Base-by-base conservation (phyloP, 192 early-diverging fungal species). In the Coemansia sp. region DNA sequence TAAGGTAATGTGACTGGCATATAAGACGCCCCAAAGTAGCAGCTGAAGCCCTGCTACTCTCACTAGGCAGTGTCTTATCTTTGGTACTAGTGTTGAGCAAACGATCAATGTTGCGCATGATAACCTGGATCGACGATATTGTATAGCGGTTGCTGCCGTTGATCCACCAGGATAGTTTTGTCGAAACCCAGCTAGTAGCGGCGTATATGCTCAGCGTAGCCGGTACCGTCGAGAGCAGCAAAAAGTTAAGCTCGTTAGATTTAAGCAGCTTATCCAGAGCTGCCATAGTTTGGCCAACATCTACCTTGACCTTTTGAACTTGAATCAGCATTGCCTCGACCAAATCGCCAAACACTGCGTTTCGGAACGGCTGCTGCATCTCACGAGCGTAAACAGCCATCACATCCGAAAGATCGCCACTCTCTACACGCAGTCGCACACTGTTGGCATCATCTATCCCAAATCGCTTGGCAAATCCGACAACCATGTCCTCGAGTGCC, bases 191-290 rank as follows among this genome's bases (percentile, higher is more conserved):
- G 14, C 42, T 41, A 1, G 55, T 71, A 22, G 76, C 58, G 9
- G 70, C 66, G 66, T 81, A 86, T 1, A 81, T 57, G 3, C 86
- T 50, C 36, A 85, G 25, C 5, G 89, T 71, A 30, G 88, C 81
- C 4, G 91, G 91, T 2, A 88, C 78, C 1, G 89, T 79, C 1
- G 87, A 90, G 44, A 97, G 58, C 46, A 97, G 85, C 9, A 90
- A 84, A 81, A 97, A 97, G 50, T 97, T 97, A 49, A 97, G 84
- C 58, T 97, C 94, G 64, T 97, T 97, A 0, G 94, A 85, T 50
- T 86, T 85, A 41, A 97, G 81, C 18, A 97, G 80, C 56, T 95
- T 93, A 64, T 97, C 92, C 18, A 97, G 59, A 0, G 94, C 93
- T 0, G 88, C 76, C 87, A 97, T 94, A 13, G 92, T 90, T 6